Conservation (phyloP, 2,329 filamentous ascomycete species). For the Plenodomus biglobosus region DNA sequence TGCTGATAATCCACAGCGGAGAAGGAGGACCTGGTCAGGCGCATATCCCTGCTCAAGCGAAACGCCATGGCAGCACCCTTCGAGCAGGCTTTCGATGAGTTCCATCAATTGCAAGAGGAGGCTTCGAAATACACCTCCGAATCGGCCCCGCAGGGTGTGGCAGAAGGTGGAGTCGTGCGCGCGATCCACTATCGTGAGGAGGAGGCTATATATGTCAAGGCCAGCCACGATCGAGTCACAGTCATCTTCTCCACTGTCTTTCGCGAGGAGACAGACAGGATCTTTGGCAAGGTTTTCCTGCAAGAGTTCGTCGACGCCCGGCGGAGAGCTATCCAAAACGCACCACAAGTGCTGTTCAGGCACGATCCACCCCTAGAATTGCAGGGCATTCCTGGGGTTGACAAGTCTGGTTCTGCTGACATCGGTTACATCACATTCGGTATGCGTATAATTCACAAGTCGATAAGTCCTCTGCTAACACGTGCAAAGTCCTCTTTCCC, state of each 20-base stretch:
- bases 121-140: slow-evolving; percentile 92
- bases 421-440: slow-evolving; percentile 98
- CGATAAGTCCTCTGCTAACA: slow-evolving; percentile 20
- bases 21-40: slow-evolving; percentile 80
- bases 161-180: slow-evolving; percentile 89
- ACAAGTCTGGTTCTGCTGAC: slow-evolving; percentile 71
- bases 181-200: slow-evolving; percentile 98
- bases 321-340: slow-evolving; percentile 94
- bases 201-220: slow-evolving; percentile 98
- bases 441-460: slow-evolving; percentile 49
- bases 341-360: slow-evolving; percentile 93
- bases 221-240: slow-evolving; percentile 93
- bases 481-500: slow-evolving; percentile 77
- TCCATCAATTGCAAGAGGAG: slow-evolving; percentile 81
- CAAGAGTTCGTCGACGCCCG: slow-evolving; percentile 94
- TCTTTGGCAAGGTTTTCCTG: slow-evolving; percentile 97
- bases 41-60: slow-evolving; percentile 90
- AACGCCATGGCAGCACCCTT: slow-evolving; percentile 99
- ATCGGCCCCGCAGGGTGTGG: slow-evolving; percentile 85
- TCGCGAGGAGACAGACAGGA: slow-evolving; percentile 93
- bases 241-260: slow-evolving; percentile 99
- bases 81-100: slow-evolving; percentile 93
- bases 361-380: slow-evolving; percentile 93
- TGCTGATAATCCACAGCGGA: slow-evolving; percentile 61
- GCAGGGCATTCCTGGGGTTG: slow-evolving; percentile 81